Conservation (phyloP, 2,329 filamentous ascomycete species). For the Amauroascus niger region DNA sequence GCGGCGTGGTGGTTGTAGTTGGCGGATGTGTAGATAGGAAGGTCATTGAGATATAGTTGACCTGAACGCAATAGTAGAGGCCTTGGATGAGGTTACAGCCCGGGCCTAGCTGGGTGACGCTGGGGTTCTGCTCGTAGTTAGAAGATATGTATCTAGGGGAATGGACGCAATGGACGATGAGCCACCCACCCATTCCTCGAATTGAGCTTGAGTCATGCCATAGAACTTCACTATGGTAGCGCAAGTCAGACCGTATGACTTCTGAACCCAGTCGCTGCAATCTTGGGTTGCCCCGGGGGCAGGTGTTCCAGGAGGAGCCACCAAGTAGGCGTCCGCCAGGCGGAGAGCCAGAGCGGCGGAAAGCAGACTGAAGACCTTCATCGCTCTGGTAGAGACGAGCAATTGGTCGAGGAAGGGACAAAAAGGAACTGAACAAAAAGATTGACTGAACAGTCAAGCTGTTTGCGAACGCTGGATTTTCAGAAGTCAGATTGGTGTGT, state of each 20-base stretch:
- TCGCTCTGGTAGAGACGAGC: too few relatives aligned
- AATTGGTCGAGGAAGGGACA: too few relatives aligned
- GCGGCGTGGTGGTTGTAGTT: not conserved
- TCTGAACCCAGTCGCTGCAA: not conserved
- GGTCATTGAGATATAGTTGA: not conserved
- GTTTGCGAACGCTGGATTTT: too few relatives aligned
- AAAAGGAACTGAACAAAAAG: too few relatives aligned
- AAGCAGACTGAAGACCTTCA: too few relatives aligned
- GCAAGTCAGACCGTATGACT: not conserved
- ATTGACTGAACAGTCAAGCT: too few relatives aligned
- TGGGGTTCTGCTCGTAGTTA: not conserved
- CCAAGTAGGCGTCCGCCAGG: not conserved
- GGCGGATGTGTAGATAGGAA: not conserved
- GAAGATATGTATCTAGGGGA: not conserved
- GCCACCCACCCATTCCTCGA: not conserved
- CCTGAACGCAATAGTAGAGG: not conserved
- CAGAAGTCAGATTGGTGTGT: too few relatives aligned
- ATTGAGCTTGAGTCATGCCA: not conserved
- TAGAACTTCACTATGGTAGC: not conserved
- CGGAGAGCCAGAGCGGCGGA: too few relatives aligned
- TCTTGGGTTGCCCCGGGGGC: not conserved
- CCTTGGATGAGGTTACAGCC: not conserved
- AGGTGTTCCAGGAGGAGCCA: not conserved
- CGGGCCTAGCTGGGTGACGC: not conserved
- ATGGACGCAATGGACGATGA: not conserved